Evolutionary conservation across 495 filamentous ascomycete species (phyloP), one percentile per base, ranked within the genome.

Genomic region (Tuber melanosporum): DNA sequence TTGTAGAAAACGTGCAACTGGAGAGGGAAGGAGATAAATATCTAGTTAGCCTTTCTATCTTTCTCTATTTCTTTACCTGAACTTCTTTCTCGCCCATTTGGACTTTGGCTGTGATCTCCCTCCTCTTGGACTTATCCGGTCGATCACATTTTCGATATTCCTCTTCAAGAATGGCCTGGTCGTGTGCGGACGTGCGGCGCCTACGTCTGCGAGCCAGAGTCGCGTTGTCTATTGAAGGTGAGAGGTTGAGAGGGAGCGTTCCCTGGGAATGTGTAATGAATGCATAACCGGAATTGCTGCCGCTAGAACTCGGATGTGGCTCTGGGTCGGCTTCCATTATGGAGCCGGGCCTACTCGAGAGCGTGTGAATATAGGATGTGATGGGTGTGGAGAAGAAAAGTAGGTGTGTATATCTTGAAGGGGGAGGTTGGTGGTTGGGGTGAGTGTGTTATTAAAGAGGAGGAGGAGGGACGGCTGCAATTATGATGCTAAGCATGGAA

Each of bases 1-100:
- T n/a, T 47, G 72, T 74, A 42, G 42, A 42, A 32, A 44, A 73
- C 49, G 17, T 52, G 42, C 57, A 75, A 52, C 44, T 49, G 39
- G 44, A 66, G 17, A 32, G 52, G 57, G n/a, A 10, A 36, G 6
- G 17, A 4, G 7, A 52, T 36, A 15, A 66, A 32, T 32, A 14
- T 62, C 52, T 15, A 62, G 52, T 66, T 8, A 19, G 57, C 5
- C 36, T 15, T 62, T 19, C 3, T 62, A 15, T 62, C 15, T 69
- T 76, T 86, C 46, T 17, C 43, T 45, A 57, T 44, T 62, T 43
- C 92, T 32, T 87, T 82, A 98, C 95, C 90, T 98, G 96, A 26
- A 98, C 93, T 87, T 98, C 95, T 84, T 98, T 98, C 86, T 99
- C 95, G 77, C 92, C 95, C 80, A 99, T 88, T 70, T 92, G 91